These are phyloP conservation scores for Cercophora samala DNA, from an alignment of 495 filamentous ascomycete species.

Conservation along the genomic window DNA sequence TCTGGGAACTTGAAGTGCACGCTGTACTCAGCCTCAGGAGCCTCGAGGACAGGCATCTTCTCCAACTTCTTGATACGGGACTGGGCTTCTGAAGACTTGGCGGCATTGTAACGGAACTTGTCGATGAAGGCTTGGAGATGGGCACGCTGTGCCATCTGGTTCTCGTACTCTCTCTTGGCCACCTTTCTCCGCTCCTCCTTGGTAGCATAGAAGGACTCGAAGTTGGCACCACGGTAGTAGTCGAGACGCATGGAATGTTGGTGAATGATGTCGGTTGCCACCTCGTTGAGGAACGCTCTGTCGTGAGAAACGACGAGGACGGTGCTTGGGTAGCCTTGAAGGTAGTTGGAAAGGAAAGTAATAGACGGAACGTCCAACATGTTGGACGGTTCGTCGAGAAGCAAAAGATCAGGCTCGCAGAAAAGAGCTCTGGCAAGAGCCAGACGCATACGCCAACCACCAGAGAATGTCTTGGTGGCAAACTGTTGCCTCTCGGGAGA, in stretches of 20 bases:
- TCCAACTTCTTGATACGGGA: constrained; percentile 99
- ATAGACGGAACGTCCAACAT: constrained; percentile 99
- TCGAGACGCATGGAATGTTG: constrained; percentile 96
- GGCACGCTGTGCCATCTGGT: constrained; percentile 89
- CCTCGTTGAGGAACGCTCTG: constrained; percentile 97
- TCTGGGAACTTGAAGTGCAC: constrained; percentile 98
- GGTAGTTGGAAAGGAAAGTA: constrained; percentile 95
- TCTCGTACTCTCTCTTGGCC: constrained; percentile 96
- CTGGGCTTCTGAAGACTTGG: constrained; percentile 97
- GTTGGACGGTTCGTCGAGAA: constrained; percentile 99
- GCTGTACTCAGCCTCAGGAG: constrained; percentile 89
- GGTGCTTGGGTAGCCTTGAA: constrained; percentile 90
- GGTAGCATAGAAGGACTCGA: constrained; percentile 96
- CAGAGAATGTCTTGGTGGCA: constrained; percentile 96
- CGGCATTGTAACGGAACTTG: constrained; percentile 99
- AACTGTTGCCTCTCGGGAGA: constrained; percentile 88
- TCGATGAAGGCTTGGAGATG: constrained; percentile 96
- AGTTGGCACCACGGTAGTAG: constrained; percentile 98
- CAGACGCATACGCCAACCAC: constrained; percentile 99
- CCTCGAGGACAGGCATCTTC: constrained; percentile 86
- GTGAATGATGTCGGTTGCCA: constrained; percentile 99
- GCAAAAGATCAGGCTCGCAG: constrained; percentile 93
- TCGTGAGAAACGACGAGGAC: constrained; percentile 98
- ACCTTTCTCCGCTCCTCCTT: constrained; percentile 96
- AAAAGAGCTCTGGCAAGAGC: constrained; percentile 93